A percentile compares a stretch with the other conserved stretches of the same genome.
These are phyloP conservation scores for Dioscorea zingiberensis DNA, from an alignment of 106 monocot species.

Conservation along the genomic window DNA sequence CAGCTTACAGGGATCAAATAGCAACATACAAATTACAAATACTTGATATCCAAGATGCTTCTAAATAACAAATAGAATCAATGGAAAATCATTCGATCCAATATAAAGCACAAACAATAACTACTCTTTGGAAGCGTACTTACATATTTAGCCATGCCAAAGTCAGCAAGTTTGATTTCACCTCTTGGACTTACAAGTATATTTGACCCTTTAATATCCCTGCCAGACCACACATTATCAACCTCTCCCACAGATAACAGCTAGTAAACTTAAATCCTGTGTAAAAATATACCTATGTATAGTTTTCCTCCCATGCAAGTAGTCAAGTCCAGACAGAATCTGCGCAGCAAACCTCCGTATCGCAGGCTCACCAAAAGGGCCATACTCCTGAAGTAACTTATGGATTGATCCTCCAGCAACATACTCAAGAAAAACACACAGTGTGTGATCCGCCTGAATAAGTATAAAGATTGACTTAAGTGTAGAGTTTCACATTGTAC, in stretches of 20 bases:
- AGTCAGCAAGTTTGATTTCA: conserved; percentile 94
- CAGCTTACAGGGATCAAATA: no score
- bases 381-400: conserved; percentile 93
- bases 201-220: conserved; percentile 98
- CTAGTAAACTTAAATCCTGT: neutral
- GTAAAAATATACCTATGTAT: conserved; percentile 59
- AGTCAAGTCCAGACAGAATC: conserved; percentile 92
- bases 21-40: no score
- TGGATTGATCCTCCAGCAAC: conserved; percentile 95
- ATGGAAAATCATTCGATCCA: no score
- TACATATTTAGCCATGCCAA: conserved; percentile 99
- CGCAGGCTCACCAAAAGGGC: conserved; percentile 77
- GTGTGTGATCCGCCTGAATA: conserved; percentile 64
- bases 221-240: conserved; percentile 17
- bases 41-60: no score
- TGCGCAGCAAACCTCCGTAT: conserved; percentile 74
- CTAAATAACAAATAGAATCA: no score
- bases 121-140: no score
- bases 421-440: conserved; percentile 89
- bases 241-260: neutral
- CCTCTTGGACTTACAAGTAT: conserved; percentile 95
- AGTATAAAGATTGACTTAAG: no score
- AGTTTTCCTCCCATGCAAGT: conserved; percentile 83
- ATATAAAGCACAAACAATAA: no score
- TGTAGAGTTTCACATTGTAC: no score